Evolutionary conservation across 2,329 filamentous ascomycete species (phyloP), one percentile per base, ranked within the genome.

Genomic region (Claviceps fusiformis): DNA sequence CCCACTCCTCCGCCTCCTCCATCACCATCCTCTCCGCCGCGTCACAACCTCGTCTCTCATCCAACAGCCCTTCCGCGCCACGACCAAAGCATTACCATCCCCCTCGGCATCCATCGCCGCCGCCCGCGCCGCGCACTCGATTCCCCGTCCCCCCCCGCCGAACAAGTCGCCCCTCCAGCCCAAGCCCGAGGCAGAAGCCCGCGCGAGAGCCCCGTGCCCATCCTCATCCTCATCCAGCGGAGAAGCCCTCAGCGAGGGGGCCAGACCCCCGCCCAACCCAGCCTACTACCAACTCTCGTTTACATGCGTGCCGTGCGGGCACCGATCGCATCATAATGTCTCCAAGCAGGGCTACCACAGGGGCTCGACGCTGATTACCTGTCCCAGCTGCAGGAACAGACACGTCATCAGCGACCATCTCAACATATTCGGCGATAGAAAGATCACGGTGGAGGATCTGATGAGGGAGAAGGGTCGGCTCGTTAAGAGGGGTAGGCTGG

Each of bases 281-380:
- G 89, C 89, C 1, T 82, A 87, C 56, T 98, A 97, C 72, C 79
- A 89, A 62, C 78, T 98, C 60, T 87, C 84, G 52, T 96, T 98
- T 69, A 98, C 93, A 61, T 98, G 93, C 78, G 84, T 87, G 57
- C 89, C 88, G 37, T 98, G 93, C 72, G 75, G 78, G 49, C 74
- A 80, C 41, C 85, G 91, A 56, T 95, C 89, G n/a, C 79, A 83
- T 13, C 95, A 98, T 72, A 80, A 80, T 52, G 77, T 98, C 63
- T 89, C 89, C 35, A 96, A 97, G 70, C 93, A 97, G 67, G 93
- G 89, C 37, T 98, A 98, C 68, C 91, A 97, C 70, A 78, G 85
- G 59, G 93, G 93, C 41, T 92, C 89, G 1, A 86, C 93, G 5
- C 75, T 98, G 56, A 91, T 97, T 60, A 85, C 86, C 39, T 98